phyloP scores from a whole-genome alignment of 495 filamentous ascomycete genomes.

The Hypomontagnella monticulosa region DNA sequence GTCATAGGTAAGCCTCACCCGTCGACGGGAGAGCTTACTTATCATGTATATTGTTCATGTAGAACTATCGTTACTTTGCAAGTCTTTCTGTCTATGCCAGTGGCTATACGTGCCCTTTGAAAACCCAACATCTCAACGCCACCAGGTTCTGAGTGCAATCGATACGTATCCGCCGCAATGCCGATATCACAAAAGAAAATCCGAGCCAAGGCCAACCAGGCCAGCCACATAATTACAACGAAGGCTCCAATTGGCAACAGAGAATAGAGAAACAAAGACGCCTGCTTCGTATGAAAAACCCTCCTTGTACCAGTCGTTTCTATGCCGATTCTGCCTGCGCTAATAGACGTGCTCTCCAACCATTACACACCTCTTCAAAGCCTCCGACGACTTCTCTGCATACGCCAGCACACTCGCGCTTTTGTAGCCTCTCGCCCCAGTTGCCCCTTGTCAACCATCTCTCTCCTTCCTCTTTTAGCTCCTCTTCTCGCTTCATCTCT shows the following conservation, averaged over 20 bases:
- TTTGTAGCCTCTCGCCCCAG: constrained; percentile 78
- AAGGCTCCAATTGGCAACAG: not conserved
- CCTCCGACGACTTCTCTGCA: constrained; percentile 89
- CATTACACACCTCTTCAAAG: constrained; percentile 85
- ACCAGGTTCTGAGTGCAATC: constrained; percentile 21
- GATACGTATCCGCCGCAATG: constrained; percentile 33
- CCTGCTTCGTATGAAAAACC: not conserved
- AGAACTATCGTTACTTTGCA: constrained; percentile 4
- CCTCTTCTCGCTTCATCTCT: constrained; percentile 83
- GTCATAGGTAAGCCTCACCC: not conserved
- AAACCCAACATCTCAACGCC: constrained; percentile 31
- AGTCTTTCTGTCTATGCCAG: constrained; percentile 35
- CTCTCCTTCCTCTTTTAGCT: constrained; percentile 80
- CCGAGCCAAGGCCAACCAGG: constrained; percentile 11
- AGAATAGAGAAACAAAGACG: not conserved
- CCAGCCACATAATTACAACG: constrained; percentile 12
- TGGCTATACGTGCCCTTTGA: constrained; percentile 11
- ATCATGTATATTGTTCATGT: constrained; percentile 15
- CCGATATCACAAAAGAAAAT: constrained; percentile 26
- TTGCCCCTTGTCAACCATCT: constrained; percentile 80
- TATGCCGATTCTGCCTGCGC: constrained; percentile 56
- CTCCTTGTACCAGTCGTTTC: not conserved
- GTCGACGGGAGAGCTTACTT: not conserved
- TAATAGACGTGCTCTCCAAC: constrained; percentile 60
- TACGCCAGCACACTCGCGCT: constrained; percentile 78